These are phyloP conservation scores for Kuraishia cidri DNA, from an alignment of 805 yeast species.

Conservation along the genomic window DNA sequence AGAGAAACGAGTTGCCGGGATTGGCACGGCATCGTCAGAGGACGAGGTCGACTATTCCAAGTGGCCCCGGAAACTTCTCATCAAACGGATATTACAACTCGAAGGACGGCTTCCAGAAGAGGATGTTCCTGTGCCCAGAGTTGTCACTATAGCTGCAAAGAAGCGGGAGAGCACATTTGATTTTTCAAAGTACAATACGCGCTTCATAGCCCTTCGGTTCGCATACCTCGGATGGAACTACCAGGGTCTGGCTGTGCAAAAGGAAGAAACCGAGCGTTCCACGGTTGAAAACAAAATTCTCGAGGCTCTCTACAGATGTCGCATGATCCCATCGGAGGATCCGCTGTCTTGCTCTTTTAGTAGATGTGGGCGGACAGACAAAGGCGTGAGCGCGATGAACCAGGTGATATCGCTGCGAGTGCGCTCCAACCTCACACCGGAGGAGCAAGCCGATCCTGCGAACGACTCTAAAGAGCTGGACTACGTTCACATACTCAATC, in stretches of 20 bases:
- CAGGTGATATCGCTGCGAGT: constrained; percentile 81
- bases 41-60: constrained; percentile 29
- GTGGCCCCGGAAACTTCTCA: constrained; percentile 63
- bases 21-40: not conserved
- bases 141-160: constrained; percentile 7
- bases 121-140: not conserved
- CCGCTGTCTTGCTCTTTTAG: constrained; percentile 66
- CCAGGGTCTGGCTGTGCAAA: constrained; percentile 82
- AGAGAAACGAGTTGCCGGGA: too few species aligned
- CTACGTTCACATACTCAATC: constrained; percentile 68
- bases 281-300: constrained; percentile 79
- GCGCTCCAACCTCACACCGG: constrained; percentile 56
- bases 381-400: constrained; percentile 95
- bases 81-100: constrained; percentile 44
- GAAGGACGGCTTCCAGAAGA: constrained; percentile 27
- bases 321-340: constrained; percentile 50
- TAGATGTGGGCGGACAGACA: constrained; percentile 91
- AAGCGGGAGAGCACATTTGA: constrained; percentile 44
- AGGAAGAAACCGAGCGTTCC: constrained; percentile 66
- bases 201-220: constrained; percentile 75
- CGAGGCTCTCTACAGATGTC: constrained; percentile 61
- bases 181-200: constrained; percentile 47
- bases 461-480: constrained; percentile 67
- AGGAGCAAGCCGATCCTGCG: constrained; percentile 47
- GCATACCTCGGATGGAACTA: constrained; percentile 94